These are phyloP conservation scores for Histomonas meleagridis DNA, from an alignment of 208 protist species.

Conservation along the genomic window DNA sequence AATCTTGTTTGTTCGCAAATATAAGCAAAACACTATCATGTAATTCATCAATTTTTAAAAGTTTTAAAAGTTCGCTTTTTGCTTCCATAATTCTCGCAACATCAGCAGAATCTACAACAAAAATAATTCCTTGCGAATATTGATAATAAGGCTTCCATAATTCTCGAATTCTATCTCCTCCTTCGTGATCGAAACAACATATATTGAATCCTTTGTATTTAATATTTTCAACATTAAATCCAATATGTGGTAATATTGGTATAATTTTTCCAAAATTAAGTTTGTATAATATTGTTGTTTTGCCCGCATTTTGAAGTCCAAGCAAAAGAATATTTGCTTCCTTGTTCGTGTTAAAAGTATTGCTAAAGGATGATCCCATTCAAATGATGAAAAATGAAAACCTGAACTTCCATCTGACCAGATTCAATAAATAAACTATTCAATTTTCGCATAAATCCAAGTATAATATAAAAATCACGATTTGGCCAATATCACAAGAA, in stretches of 20 bases:
- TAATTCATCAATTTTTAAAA: slow-evolving; percentile 56
- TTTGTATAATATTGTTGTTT: slow-evolving; percentile 81
- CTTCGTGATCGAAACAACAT: slow-evolving; percentile 93
- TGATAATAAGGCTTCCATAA: slow-evolving; percentile 84
- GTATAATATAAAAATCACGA: too few relatives aligned
- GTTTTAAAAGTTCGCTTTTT: slow-evolving; percentile 79
- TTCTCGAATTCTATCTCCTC: slow-evolving; percentile 64
- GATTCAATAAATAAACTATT: too few relatives aligned
- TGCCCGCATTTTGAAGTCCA: slow-evolving; percentile 98
- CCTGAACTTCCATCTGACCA: too few relatives aligned
- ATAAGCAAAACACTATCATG: slow-evolving; percentile 88
- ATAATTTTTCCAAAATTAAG: neutral
- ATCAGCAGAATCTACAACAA: slow-evolving; percentile 88
- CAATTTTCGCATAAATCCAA: too few relatives aligned
- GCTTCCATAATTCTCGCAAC: slow-evolving; percentile 78
- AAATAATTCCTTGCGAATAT: slow-evolving; percentile 90
- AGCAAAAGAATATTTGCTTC: slow-evolving; percentile 90
- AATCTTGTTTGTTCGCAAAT: slow-evolving; percentile 99
- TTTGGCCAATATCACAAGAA: too few relatives aligned
- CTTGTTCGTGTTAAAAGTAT: too few relatives aligned
- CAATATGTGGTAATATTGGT: slow-evolving; percentile 38
- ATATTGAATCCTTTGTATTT: slow-evolving; percentile 90
- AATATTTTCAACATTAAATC: slow-evolving; percentile 73
- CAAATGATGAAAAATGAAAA: too few relatives aligned
- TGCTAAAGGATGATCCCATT: too few relatives aligned